Evolutionary conservation across 2,329 filamentous ascomycete genomes (phyloP).

Genomic region (Talaromyces funiculosus): DNA sequence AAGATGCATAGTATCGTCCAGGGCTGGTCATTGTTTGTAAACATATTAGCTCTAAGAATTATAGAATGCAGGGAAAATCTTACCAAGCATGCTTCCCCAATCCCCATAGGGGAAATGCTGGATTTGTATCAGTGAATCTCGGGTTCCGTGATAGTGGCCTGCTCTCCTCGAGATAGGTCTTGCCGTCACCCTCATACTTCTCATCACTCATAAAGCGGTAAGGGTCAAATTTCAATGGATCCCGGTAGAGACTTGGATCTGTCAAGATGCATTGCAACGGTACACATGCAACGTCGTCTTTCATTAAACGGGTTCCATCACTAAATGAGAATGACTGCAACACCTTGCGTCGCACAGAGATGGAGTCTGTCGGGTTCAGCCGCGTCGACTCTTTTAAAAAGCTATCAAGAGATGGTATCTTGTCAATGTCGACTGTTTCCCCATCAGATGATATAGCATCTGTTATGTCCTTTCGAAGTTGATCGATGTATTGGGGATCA

Average conservation of each 20-base stretch:
- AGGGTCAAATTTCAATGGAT: constrained; percentile 3
- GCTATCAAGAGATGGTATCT: too few relatives aligned
- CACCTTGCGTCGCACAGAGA: constrained; percentile 1
- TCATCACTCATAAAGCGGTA: constrained; percentile 1
- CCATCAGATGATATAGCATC: too few relatives aligned
- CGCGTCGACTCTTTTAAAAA: constrained; percentile 10
- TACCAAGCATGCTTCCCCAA: constrained; percentile 1
- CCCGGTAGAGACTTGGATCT: not conserved
- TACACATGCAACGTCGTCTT: not conserved
- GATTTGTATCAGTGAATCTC: not conserved
- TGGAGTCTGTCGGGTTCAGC: not conserved
- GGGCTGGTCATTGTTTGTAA: too few relatives aligned
- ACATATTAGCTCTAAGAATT: too few relatives aligned
- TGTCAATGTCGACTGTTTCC: too few relatives aligned
- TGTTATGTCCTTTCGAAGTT: too few relatives aligned
- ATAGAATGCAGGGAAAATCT: too few relatives aligned
- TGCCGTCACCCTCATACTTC: too few relatives aligned
- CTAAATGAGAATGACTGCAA: not conserved
- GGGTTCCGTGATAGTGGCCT: not conserved
- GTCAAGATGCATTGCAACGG: not conserved
- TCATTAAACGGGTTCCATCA: not conserved
- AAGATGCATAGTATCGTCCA: not conserved
- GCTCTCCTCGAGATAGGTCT: not conserved
- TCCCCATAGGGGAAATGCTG: not conserved
- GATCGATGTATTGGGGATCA: too few relatives aligned